Evolutionary conservation across 306 rosid genomes (phyloP), one percentile per base, ranked within the genome.

Genomic region (Prunus mira): DNA sequence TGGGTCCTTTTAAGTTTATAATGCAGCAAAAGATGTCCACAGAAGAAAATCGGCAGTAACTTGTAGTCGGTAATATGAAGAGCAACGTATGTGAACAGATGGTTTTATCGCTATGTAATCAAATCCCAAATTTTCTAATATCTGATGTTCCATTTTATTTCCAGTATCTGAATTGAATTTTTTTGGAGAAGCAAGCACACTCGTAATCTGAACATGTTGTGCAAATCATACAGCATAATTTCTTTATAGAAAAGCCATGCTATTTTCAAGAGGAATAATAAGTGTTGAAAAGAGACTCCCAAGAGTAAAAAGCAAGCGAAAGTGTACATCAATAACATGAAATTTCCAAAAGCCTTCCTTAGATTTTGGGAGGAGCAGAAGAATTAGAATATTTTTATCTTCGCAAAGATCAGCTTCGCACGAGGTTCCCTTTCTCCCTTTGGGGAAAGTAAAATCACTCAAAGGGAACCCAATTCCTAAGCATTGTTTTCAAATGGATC

Each of bases 381-480:
- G 87, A 86, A 78, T 67, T 62, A 84, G 86, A 88, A 88, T 82
- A 83, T 25, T 25, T 30, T 77, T 76, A 82, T 84, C 85, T 79
- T 74, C 49, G 76, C 69, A 55, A 73, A 80, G 81, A 86, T 85
- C 78, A 73, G 64, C 69, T 63, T 76, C 79, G 71, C 81, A 66
- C 80, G 25, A 47, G 75, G 24, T 70, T 76, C 25, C 41, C 50
- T 3, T 66, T 71, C 13, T 79, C 50, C 66, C 79, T 78, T 57
- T 76, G 14, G 68, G 81, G 28, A 51, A 79, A 30, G 67, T 79
- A 61, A 43, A 47, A 46, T 55, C 71, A 54, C 77, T 12, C 41
- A 19, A 71, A 30, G 66, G 38, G 82, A 81, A 82, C 88, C 88
- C 62, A 82, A 77, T 82, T 87, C 90, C 81, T 57, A 2, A 81